Conservation (phyloP, 257 asterid species). For the Ligustrum vulgare region DNA sequence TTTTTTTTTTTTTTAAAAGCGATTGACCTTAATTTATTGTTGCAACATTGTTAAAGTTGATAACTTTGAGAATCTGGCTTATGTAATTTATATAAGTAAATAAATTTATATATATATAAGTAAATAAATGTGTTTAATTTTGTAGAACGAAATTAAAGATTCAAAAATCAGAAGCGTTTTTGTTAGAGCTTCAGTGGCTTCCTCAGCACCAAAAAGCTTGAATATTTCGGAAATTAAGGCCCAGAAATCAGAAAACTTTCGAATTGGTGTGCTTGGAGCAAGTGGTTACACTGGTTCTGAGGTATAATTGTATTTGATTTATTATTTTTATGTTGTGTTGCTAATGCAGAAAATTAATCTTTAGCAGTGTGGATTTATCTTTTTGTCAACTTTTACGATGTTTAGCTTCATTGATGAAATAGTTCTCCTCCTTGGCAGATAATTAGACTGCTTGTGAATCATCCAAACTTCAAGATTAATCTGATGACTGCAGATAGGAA, state of each 20-base stretch:
- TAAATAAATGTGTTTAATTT: neutral
- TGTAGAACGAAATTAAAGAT: constrained; percentile 1
- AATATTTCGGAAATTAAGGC: neutral
- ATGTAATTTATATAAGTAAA: neutral
- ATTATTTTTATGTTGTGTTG: neutral
- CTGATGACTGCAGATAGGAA: constrained; percentile 92
- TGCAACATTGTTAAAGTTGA: neutral
- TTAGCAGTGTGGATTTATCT: no score
- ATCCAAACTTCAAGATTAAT: constrained; percentile 67
- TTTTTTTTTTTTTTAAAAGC: neutral
- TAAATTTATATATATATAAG: neutral
- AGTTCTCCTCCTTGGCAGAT: constrained; percentile 43
- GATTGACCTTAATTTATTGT: neutral
- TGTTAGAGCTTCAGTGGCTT: constrained; percentile 7
- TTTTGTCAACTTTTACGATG: neutral
- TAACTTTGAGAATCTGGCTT: neutral
- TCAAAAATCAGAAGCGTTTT: neutral
- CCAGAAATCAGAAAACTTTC: neutral
- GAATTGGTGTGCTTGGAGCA: constrained; percentile 20
- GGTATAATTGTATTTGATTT: constrained; percentile 2
- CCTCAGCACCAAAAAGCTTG: neutral
- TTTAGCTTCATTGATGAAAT: neutral
- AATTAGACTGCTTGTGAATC: constrained; percentile 73
- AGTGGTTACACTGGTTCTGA: constrained; percentile 20
- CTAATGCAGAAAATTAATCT: neutral